These are phyloP conservation scores for Fusarium goolgardi DNA, from an alignment of 2,329 filamentous ascomycete species.

Conservation along the genomic window DNA sequence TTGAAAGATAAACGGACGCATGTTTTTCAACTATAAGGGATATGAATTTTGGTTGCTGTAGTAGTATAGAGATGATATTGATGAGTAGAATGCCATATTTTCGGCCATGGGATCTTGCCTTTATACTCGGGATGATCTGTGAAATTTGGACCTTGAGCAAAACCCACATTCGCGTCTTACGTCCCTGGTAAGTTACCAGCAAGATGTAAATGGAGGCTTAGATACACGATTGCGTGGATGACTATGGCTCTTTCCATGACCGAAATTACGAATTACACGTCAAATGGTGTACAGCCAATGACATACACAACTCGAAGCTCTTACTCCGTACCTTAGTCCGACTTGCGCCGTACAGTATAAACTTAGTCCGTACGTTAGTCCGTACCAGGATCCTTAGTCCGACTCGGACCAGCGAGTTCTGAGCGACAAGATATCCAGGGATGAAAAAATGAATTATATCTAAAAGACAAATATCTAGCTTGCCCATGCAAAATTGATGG, in stretches of 20 bases:
- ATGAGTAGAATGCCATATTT: not conserved
- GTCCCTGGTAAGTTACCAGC: accelerated
- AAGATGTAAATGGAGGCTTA: not conserved
- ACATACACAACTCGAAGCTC: not conserved
- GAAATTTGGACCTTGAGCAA: not conserved
- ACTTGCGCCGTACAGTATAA: not conserved
- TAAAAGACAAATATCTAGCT: not conserved
- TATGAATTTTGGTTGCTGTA: not conserved
- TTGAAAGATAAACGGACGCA: not conserved
- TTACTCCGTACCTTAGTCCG: constrained; percentile 1
- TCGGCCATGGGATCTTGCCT: not conserved
- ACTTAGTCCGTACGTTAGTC: constrained; percentile 28
- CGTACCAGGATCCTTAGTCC: not conserved
- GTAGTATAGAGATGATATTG: not conserved
- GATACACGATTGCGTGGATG: not conserved
- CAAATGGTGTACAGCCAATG: not conserved
- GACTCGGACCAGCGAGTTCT: not conserved
- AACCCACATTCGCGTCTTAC: not conserved
- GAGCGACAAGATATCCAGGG: accelerated
- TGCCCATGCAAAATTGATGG: constrained; percentile 1
- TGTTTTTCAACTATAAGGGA: not conserved
- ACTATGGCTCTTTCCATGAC: not conserved
- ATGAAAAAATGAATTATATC: not conserved
- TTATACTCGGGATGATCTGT: not conserved
- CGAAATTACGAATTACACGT: not conserved